phyloP scores from a whole-genome alignment of 495 filamentous ascomycete genomes.

The Xylaria longipes region DNA sequence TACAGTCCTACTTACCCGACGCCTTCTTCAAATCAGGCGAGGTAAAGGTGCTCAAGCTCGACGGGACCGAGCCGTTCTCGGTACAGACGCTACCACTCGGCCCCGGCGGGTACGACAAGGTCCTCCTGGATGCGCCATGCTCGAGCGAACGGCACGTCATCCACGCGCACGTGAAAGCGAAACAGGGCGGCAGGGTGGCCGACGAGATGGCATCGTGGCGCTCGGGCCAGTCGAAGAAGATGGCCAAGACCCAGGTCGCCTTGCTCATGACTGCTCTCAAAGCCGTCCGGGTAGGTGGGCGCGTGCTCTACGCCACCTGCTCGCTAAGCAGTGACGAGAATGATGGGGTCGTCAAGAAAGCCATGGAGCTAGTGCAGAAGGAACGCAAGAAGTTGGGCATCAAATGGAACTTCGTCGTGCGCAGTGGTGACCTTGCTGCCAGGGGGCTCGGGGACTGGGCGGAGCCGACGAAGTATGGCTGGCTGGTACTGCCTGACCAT shows the following conservation, averaged over 20 bases:
- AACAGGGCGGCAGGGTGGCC: slow-evolving; percentile 14
- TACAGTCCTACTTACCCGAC: slow-evolving; percentile 17
- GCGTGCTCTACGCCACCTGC: slow-evolving; percentile 27
- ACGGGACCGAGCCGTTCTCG: slow-evolving; percentile 16
- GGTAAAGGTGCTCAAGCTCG: slow-evolving; percentile 26
- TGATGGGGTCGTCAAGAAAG: slow-evolving; percentile 21
- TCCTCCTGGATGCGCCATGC: slow-evolving; percentile 27
- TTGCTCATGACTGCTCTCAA: slow-evolving; percentile 26
- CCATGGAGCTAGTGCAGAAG: slow-evolving; percentile 25
- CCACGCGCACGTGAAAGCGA: slow-evolving; percentile 21
- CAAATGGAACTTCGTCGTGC: slow-evolving; percentile 21
- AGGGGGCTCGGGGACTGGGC: slow-evolving; percentile 21
- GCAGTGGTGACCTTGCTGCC: slow-evolving; percentile 17
- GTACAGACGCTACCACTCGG: slow-evolving; percentile 17
- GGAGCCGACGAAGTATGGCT: slow-evolving; percentile 23
- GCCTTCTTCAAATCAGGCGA: slow-evolving; percentile 15
- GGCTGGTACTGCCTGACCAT: slow-evolving; percentile 26
- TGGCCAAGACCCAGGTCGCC: slow-evolving; percentile 24
- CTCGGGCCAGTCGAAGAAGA: slow-evolving; percentile 28
- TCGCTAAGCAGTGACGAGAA: slow-evolving; percentile 28
- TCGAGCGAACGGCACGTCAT: slow-evolving; percentile 28
- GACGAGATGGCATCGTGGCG: slow-evolving; percentile 29
- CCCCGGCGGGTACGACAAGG: slow-evolving; percentile 23
- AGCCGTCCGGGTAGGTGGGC: slow-evolving; percentile 21
- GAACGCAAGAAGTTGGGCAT: slow-evolving; percentile 22